Evolutionary conservation across 116 monocot species (phyloP), one percentile per base, ranked within the genome.

Genomic region (Phalaenopsis hybrid): DNA sequence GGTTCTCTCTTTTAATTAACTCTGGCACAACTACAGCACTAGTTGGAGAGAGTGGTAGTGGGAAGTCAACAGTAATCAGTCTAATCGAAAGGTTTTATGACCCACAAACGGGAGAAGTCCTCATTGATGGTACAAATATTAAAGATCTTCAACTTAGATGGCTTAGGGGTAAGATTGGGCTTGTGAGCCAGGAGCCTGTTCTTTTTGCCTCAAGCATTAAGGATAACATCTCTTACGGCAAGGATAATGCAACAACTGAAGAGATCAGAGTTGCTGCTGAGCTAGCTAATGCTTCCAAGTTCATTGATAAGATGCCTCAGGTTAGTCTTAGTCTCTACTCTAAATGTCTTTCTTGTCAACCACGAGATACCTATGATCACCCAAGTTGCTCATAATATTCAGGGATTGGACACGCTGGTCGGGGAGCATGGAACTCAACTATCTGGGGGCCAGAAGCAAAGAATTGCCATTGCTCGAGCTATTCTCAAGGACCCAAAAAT

Each of bases 31-130:
- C 94, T 48, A 74, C 84, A 4, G 92, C 94, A 20, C 58, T 94
- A 46, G 92, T 94, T 23, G 94, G 94, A 68, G 86, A 92, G 86
- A 92, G 94, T 80, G 94, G 94, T 17, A 94, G 92, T 55, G 94
- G 92, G 43, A 94, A 92, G 69, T 94, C 94, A 4, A 94, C 94
- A 0, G 87, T 88, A 1, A 82, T 94, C 15, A 88, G 90, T 63
- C 61, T 94, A 12, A 85, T 94, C 2, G 89, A 94, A 80, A 87
- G 94, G 50, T 94, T 94, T 44, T 94, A 94, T 77, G 94, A 92
- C 17, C 94, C 94, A 23, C 90, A 90, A 17, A 74, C 86, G 15
- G 94, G 94, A 48, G 90, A 90, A 78, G 90, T 94, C 25, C 88
- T 94, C 11, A 88, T 94, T 2, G 94, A 94, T 80, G 90, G 84